Evolutionary conservation across 2,329 filamentous ascomycete species (phyloP).

Genomic region (Penicillium sp.): DNA sequence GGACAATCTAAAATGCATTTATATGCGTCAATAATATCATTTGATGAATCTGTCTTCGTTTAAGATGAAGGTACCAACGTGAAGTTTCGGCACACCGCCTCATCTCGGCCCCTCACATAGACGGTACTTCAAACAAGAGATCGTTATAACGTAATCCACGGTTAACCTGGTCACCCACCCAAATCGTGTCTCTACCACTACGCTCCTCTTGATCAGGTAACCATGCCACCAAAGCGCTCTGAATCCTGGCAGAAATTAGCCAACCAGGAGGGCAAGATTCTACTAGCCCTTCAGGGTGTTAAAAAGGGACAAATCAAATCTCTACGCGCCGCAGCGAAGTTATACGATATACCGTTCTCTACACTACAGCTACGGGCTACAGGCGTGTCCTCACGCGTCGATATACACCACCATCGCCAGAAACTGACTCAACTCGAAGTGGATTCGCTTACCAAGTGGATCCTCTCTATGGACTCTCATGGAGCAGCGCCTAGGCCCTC

Average conservation of each 20-base stretch:
- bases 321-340: too few relatives aligned
- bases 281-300: too few relatives aligned
- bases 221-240: too few relatives aligned
- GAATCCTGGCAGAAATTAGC: too few relatives aligned
- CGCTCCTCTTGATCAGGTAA: too few relatives aligned
- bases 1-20: neutral
- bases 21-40: neutral
- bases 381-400: neutral
- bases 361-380: neutral
- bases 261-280: too few relatives aligned
- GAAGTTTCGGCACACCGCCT: conserved; percentile 1
- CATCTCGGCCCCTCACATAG: neutral
- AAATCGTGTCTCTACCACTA: too few relatives aligned
- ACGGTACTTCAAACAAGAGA: too few relatives aligned
- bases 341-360: too few relatives aligned
- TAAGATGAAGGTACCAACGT: neutral
- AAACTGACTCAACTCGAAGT: neutral
- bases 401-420: neutral
- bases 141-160: neutral
- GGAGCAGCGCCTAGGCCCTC: neutral
- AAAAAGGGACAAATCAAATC: too few relatives aligned
- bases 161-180: neutral
- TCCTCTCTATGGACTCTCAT: neutral
- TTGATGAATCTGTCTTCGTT: neutral
- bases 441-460: neutral